Percentiles rank a stretch among this genome's conserved stretches.
These are phyloP conservation scores for Exophiala calicioides DNA, from an alignment of 2,329 filamentous ascomycete species.

Conservation along the genomic window DNA sequence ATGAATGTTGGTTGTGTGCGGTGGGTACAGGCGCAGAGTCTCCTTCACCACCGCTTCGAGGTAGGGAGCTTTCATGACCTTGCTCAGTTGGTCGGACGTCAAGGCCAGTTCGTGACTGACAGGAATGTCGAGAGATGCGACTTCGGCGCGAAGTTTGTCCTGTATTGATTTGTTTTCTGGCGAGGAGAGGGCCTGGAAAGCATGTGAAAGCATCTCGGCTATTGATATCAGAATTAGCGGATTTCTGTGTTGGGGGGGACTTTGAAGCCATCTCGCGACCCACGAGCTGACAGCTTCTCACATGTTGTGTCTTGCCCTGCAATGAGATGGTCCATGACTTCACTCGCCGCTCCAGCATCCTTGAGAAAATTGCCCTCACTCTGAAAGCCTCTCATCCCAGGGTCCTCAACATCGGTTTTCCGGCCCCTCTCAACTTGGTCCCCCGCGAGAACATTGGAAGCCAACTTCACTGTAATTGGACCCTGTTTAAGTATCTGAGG, in stretches of 20 bases:
- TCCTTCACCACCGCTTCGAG: slow-evolving; percentile 8
- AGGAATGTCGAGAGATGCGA: neutral
- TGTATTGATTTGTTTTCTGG: neutral
- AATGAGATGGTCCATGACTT: neutral
- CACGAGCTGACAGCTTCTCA: too few relatives aligned
- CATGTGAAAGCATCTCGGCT: neutral
- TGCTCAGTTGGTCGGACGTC: neutral
- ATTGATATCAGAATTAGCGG: too few relatives aligned
- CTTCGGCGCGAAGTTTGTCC: neutral
- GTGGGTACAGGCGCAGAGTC: neutral
- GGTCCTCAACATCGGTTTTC: neutral
- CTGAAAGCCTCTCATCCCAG: neutral
- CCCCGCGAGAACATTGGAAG: neutral
- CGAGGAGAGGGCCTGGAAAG: neutral
- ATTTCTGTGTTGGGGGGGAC: too few relatives aligned
- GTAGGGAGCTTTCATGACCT: neutral
- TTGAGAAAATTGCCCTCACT: neutral
- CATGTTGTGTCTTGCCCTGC: neutral
- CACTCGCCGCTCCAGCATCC: neutral
- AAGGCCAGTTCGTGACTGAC: neutral
- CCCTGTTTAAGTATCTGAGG: neutral
- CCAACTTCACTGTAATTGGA: neutral
- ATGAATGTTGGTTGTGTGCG: neutral
- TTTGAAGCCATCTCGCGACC: too few relatives aligned
- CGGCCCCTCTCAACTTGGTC: neutral